Evolutionary conservation across 352 stramenopile species (phyloP).

Genomic region (Globisporangium mamillatum): DNA sequence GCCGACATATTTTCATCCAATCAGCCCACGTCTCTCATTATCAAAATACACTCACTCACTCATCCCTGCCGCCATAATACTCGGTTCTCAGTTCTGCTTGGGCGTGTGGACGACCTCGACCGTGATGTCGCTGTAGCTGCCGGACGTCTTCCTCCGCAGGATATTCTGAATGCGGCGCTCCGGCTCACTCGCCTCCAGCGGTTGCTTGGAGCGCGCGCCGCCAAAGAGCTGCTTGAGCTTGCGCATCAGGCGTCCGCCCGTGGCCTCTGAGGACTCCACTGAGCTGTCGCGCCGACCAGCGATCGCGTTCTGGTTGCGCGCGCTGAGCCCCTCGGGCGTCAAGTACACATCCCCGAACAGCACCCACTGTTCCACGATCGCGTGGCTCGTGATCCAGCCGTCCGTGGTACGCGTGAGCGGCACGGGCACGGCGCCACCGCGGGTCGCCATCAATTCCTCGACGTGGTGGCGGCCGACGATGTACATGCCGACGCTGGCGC

Average conservation of each 20-base stretch:
- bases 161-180: constrained; percentile 73
- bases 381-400: constrained; percentile 81
- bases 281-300: constrained; percentile 45
- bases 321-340: constrained; percentile 54
- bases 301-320: constrained; percentile 40
- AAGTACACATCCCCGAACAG: constrained; percentile 78
- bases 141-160: constrained; percentile 59
- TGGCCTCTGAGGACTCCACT: constrained; percentile 34
- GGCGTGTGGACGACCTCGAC: constrained; percentile 70
- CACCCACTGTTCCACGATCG: constrained; percentile 79
- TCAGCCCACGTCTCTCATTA: neutral
- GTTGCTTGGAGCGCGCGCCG: constrained; percentile 14
- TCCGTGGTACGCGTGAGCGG: constrained; percentile 69
- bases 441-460: constrained; percentile 77
- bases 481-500: constrained; percentile 73
- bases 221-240: constrained; percentile 47
- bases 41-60: constrained; percentile 1
- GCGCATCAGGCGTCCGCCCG: constrained; percentile 35
- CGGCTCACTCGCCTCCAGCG: constrained; percentile 47
- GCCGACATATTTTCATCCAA: neutral
- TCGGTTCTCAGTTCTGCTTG: constrained; percentile 25
- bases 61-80: neutral
- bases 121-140: constrained; percentile 79
- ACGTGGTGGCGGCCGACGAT: constrained; percentile 80
- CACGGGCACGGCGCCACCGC: constrained; percentile 73